Conservation (phyloP, 1,284 basidiomycete species). For the Heterobasidion occidentale region DNA sequence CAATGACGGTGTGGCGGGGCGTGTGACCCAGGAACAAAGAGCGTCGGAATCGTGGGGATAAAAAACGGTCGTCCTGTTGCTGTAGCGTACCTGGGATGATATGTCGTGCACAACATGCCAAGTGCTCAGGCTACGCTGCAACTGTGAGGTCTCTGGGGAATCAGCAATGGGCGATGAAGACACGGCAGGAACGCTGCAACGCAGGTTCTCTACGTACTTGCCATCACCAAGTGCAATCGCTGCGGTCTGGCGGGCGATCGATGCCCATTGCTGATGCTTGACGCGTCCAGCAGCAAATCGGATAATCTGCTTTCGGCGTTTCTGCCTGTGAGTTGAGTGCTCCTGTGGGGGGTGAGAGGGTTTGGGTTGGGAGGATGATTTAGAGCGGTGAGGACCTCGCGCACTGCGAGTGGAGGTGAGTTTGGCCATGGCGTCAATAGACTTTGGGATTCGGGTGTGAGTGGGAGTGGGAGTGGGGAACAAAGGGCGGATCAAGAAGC, state of each 20-base stretch:
- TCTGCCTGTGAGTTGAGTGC: not conserved
- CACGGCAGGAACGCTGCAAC: constrained; percentile 13
- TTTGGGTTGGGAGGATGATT: not conserved
- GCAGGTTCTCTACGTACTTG: constrained; percentile 34
- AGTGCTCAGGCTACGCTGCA: constrained; percentile 1
- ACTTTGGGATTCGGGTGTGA: not conserved
- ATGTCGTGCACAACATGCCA: constrained; percentile 27
- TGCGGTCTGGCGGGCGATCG: constrained; percentile 32
- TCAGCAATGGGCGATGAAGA: constrained; percentile 7
- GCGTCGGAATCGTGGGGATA: constrained; percentile 29
- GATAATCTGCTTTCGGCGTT: not conserved
- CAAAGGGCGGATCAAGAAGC: not conserved
- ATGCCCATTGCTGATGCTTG: constrained; percentile 19
- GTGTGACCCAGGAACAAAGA: not conserved
- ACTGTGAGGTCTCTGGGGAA: constrained; percentile 7
- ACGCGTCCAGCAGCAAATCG: constrained; percentile 7
- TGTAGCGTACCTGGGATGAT: constrained; percentile 27
- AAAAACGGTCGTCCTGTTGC: constrained; percentile 30
- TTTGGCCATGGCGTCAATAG: not conserved
- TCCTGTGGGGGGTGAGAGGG: too few relatives aligned
- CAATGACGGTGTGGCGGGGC: not conserved
- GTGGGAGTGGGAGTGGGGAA: not conserved
- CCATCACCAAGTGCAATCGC: constrained; percentile 32
- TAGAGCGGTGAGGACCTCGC: not conserved
- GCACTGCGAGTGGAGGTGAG: not conserved